These are phyloP conservation scores for Micractinium sp. DNA, from an alignment of 139 green algal species.

Conservation along the genomic window DNA sequence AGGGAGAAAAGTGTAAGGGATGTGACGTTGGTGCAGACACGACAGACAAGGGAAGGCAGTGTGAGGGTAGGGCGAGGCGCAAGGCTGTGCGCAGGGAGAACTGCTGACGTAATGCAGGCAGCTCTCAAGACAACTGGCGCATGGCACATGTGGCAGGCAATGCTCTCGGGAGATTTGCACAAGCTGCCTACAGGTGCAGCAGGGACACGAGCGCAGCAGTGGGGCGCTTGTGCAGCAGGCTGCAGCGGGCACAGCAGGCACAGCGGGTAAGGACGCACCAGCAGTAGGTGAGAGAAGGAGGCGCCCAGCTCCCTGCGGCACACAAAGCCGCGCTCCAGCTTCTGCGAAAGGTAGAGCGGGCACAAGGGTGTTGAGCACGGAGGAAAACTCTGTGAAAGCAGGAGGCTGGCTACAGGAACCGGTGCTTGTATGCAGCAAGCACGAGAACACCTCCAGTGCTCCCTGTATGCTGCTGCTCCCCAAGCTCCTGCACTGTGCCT, in stretches of 20 bases:
- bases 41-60: background rate
- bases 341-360: background rate
- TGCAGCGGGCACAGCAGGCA: background rate
- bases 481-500: too few species aligned
- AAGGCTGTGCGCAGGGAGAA: background rate
- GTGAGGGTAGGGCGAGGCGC: background rate
- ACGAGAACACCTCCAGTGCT: too few species aligned
- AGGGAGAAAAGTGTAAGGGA: background rate
- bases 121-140: background rate
- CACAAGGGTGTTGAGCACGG: background rate
- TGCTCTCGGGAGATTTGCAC: background rate
- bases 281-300: background rate
- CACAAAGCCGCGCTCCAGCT: constrained; percentile 9
- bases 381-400: background rate
- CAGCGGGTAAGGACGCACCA: background rate
- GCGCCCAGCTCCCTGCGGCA: constrained; percentile 2
- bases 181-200: background rate
- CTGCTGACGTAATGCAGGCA: background rate
- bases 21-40: background rate
- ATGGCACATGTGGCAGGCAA: background rate
- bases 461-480: too few species aligned
- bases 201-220: background rate
- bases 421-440: too few species aligned
- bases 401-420: background rate
- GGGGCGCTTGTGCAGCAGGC: too few species aligned